phyloP scores from a whole-genome alignment of 805 yeast genomes.

The Vanderwaltozyma yarrowii region DNA sequence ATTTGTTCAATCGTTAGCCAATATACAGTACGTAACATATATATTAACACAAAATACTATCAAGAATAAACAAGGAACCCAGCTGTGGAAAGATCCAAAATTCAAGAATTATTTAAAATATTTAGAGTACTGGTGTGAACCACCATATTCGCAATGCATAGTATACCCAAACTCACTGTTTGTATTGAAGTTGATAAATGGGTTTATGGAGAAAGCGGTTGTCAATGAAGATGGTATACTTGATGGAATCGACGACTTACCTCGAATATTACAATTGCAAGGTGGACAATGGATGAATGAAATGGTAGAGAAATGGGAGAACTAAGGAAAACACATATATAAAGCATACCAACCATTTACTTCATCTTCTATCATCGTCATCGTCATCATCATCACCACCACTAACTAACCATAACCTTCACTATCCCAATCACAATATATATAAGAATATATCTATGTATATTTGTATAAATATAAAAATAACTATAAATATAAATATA shows the following conservation, averaged over 20 bases:
- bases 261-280: slow-evolving; percentile 34
- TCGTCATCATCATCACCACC: too few species aligned
- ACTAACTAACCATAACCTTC: too few species aligned
- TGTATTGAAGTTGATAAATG: slow-evolving; percentile 49
- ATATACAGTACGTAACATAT: slow-evolving; percentile 76
- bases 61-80: slow-evolving; percentile 1
- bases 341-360: too few species aligned
- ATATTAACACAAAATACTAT: slow-evolving; percentile 56
- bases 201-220: slow-evolving; percentile 20
- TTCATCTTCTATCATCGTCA: too few species aligned
- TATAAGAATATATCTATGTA: too few species aligned
- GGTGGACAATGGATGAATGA: slow-evolving; percentile 46
- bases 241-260: slow-evolving; percentile 42
- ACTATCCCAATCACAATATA: too few species aligned
- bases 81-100: slow-evolving; percentile 47
- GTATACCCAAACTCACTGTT: slow-evolving; percentile 83
- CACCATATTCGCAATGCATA: slow-evolving; percentile 43
- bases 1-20: slow-evolving; percentile 87
- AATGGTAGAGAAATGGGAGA: slow-evolving; percentile 60
- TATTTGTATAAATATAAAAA: too few species aligned
- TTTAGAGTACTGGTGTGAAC: slow-evolving; percentile 75
- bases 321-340: not conserved
- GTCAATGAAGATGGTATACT: slow-evolving; percentile 40
- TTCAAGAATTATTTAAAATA: slow-evolving; percentile 72
- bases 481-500: too few species aligned